These are phyloP conservation scores for Vigna mungo DNA, from an alignment of 306 rosid species.

Conservation along the genomic window DNA sequence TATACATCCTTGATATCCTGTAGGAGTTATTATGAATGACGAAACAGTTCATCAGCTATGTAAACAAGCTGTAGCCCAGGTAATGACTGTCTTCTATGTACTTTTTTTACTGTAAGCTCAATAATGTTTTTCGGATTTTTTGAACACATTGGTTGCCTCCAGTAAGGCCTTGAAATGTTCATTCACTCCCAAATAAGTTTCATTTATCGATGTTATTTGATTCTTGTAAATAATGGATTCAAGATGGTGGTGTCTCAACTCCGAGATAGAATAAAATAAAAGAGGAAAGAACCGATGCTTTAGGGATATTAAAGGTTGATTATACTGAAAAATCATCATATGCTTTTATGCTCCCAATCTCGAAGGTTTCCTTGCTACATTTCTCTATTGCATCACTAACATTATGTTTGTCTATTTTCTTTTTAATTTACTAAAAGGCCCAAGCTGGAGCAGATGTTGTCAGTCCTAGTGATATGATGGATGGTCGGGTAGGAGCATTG, in stretches of 20 bases:
- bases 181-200: conserved; percentile 3
- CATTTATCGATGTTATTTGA: conserved; percentile 12
- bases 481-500: conserved; percentile 93
- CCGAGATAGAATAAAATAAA: conserved; percentile 1
- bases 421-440: conserved; percentile 59
- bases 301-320: conserved; percentile 30
- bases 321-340: conserved; percentile 14
- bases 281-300: conserved; percentile 6
- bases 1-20: conserved; percentile 46
- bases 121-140: background rate
- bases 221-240: conserved; percentile 4
- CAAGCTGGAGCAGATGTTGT: conserved; percentile 98
- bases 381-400: conserved; percentile 25
- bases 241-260: background rate
- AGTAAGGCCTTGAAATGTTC: background rate
- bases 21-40: conserved; percentile 95
- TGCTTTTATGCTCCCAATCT: conserved; percentile 23
- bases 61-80: conserved; percentile 98
- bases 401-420: conserved; percentile 17
- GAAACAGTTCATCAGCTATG: conserved; percentile 95
- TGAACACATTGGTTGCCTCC: background rate
- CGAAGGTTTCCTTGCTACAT: conserved; percentile 22
- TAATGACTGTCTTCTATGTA: conserved; percentile 49
- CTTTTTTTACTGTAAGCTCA: conserved; percentile 25
- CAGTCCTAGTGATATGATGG: conserved; percentile 99